These are phyloP conservation scores for Gymnopus androsaceus DNA, from an alignment of 1,284 basidiomycete genomes.

Conservation along the genomic window DNA sequence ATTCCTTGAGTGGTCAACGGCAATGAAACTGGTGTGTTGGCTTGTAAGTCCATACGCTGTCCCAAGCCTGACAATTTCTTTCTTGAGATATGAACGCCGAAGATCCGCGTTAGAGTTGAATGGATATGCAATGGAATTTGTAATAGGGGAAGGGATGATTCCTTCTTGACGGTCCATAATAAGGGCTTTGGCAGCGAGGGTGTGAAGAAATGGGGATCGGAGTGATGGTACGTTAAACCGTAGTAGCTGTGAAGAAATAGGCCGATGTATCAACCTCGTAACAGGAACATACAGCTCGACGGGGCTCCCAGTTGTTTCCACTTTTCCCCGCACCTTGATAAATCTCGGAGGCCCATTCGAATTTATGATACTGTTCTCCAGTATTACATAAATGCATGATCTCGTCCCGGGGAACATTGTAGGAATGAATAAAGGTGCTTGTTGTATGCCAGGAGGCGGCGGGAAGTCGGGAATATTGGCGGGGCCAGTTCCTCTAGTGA, in stretches of 20 bases:
- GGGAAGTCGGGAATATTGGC: neutral
- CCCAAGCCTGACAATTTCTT: neutral
- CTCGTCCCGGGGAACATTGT: neutral
- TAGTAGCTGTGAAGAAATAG: neutral
- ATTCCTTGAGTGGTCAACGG: neutral
- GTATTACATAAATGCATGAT: neutral
- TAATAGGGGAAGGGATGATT: neutral
- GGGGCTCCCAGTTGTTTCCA: neutral
- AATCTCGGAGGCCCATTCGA: neutral
- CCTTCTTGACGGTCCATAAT: neutral
- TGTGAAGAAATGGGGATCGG: neutral
- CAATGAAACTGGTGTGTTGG: neutral
- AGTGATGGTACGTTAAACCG: neutral
- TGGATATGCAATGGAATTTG: neutral
- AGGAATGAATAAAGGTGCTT: neutral
- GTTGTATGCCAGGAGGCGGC: neutral
- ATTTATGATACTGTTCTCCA: neutral
- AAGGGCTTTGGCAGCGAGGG: neutral
- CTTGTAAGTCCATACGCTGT: slow-evolving; percentile 1
- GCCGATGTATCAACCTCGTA: no score
- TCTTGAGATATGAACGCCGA: slow-evolving; percentile 2
- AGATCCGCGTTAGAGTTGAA: neutral
- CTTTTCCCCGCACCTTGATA: neutral
- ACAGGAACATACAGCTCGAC: neutral
- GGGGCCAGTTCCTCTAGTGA: neutral